Evolutionary conservation across 371 early-diverging fungal species (phyloP).

Genomic region (Syncephalastrum racemosum): DNA sequence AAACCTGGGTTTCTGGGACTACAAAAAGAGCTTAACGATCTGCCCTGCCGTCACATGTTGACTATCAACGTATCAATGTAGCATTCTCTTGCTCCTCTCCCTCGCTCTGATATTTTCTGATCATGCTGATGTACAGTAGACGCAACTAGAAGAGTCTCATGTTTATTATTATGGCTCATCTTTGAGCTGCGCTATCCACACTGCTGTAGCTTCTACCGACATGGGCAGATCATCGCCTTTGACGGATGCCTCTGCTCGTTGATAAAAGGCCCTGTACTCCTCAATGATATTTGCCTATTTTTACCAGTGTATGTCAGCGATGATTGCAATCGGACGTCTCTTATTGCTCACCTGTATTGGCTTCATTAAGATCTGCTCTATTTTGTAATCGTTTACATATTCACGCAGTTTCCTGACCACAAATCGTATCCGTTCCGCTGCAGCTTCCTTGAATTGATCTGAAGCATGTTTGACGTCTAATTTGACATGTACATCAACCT

Average conservation of each 20-base stretch:
- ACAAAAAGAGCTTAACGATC: too few species aligned
- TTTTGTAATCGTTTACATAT: slow-evolving; percentile 75
- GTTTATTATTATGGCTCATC: slow-evolving; percentile 5
- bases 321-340: not conserved
- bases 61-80: not conserved
- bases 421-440: slow-evolving; percentile 52
- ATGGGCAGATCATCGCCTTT: slow-evolving; percentile 2
- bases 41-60: not conserved
- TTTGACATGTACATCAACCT: too few species aligned
- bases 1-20: too few species aligned
- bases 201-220: slow-evolving; percentile 16
- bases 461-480: slow-evolving; percentile 15
- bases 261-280: slow-evolving; percentile 64
- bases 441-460: slow-evolving; percentile 58
- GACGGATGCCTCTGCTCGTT: slow-evolving; percentile 1
- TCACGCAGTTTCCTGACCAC: slow-evolving; percentile 61
- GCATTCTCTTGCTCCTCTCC: not conserved
- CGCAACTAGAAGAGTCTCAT: not conserved
- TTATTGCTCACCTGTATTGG: slow-evolving; percentile 60
- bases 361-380: slow-evolving; percentile 70
- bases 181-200: slow-evolving; percentile 19
- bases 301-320: slow-evolving; percentile 1
- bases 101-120: not conserved
- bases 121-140: too few species aligned
- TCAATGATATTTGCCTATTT: slow-evolving; percentile 65